These are phyloP conservation scores for Tubosaeta brunneosetosa DNA, from an alignment of 768 basidiomycete species.

Conservation along the genomic window DNA sequence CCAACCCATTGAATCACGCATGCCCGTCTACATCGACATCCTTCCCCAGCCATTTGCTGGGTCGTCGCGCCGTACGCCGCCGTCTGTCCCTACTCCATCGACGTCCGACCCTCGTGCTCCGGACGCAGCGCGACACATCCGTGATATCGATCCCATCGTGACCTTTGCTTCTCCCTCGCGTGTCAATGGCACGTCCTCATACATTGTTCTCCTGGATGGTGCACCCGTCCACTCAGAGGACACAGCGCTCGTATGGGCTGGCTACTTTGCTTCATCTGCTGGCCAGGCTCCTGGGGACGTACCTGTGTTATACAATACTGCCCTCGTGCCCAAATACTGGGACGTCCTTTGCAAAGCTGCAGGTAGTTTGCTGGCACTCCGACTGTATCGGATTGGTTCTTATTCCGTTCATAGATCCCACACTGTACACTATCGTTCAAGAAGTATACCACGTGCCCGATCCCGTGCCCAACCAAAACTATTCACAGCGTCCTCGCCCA, in stretches of 20 bases:
- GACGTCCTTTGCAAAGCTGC: slow-evolving; percentile 47
- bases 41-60: slow-evolving; percentile 14
- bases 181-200: slow-evolving; percentile 50
- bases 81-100: neutral
- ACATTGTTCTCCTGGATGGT: slow-evolving; percentile 49
- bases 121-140: slow-evolving; percentile 46
- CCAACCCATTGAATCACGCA: slow-evolving; percentile 21
- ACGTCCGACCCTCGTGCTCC: slow-evolving; percentile 3
- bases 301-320: slow-evolving; percentile 51
- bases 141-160: slow-evolving; percentile 61
- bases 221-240: slow-evolving; percentile 50
- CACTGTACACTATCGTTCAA: slow-evolving; percentile 62
- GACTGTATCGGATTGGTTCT: neutral
- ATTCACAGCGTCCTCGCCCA: slow-evolving; percentile 22
- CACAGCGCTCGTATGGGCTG: slow-evolving; percentile 32
- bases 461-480: slow-evolving; percentile 16
- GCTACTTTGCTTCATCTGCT: slow-evolving; percentile 28
- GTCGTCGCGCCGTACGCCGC: slow-evolving; percentile 5
- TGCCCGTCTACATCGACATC: slow-evolving; percentile 34
- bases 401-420: slow-evolving; percentile 49
- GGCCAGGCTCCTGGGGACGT: slow-evolving; percentile 25
- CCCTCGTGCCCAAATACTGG: slow-evolving; percentile 66
- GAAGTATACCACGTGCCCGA: slow-evolving; percentile 42
- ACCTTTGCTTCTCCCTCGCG: slow-evolving; percentile 51
- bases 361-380: slow-evolving; percentile 37